Evolutionary conservation across 2,329 filamentous ascomycete species (phyloP), one percentile per base, ranked within the genome.

Genomic region (Fusarium sp.): DNA sequence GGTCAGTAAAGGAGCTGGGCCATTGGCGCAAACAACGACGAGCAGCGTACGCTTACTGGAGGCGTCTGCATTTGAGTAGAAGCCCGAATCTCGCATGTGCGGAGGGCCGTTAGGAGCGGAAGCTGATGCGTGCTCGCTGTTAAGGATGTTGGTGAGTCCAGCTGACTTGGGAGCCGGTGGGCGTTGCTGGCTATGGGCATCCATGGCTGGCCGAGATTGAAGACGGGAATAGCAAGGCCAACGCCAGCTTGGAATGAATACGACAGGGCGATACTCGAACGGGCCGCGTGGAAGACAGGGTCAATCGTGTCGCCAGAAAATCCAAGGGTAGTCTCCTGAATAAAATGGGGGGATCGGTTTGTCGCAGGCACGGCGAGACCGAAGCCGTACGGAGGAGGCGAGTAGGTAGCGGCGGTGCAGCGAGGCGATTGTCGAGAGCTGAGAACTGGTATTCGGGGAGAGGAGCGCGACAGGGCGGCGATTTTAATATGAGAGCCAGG

Each of bases 51-150:
- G 84, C 78, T 85, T 85, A 79, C 84, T 85, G 43, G 84, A 84
- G 61, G 82, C 80, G 76, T 85, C 84, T 56, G 81, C 77, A 50
- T 84, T 85, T n/a, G 84, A 85, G 65, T 85, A 85, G 71, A 85
- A 85, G 34, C 84, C 84, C 56, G 84, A 85, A 59, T 85, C 84
- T 68, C 84, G 82, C 65, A 84, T 76, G 59, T 83, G 82, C 37
- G 78, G 80, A 37, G 80, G 77, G 56, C 76, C 76, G 66, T 77
- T 78, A 34, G 79, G 73, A 41, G 72, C 65, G 58, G 79, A 74
- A 34, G 72, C 68, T 18, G 78, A 72, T 37, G 75, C 73, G 54
- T 76, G 78, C 34, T 84, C 82, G 68, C 82, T 82, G 73, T 84
- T 84, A 34, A 84, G 80, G 48, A 84, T 84, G 64, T 83, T 84